Base-by-base conservation (phyloP, 495 filamentous ascomycete genomes). In the Talaromyces trachyspermus region DNA sequence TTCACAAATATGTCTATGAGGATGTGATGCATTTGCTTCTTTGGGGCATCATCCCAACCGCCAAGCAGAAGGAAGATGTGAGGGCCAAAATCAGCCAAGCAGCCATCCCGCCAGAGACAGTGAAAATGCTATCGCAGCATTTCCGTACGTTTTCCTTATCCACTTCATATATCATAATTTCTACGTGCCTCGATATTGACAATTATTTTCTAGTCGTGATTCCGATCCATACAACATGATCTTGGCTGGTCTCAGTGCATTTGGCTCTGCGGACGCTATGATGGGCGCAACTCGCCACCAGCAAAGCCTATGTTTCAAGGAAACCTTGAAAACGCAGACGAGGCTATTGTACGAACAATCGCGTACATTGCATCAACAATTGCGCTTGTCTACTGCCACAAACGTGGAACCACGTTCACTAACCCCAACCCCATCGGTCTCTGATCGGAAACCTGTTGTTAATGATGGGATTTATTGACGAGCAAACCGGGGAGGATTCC, bases 11-110 rank as follows among this genome's bases (percentile, higher is more conserved):
- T 32, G 29, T 5, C 19, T 68, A 66, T 20, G 65, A 71, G 48
- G 64, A 64, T 23, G 63, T 71, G 54, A 36, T 65, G 4, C 50
- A 68, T 50, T 53, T 71, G 0, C 49, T 69, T 7, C 44, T 69
- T 11, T 68, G 67, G 64, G 58, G 51, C 0, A 46, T 26, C 4
- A 54, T 58, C 48, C 64, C 65, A 3, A 59, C 61, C n/a, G 18
- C 10, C 10, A 7, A 2, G 2, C 52, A 68, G 25, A 49, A 49
- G 24, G 38, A 57, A n/a, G n/a, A n/a, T n/a, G n/a, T n/a, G n/a
- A n/a, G n/a, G n/a, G n/a, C n/a, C n/a, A n/a, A n/a, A n/a, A n/a
- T n/a, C n/a, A n/a, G n/a, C n/a, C n/a, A n/a, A n/a, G n/a, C n/a
- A n/a, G n/a, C n/a, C n/a, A n/a, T n/a, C n/a, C n/a, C n/a, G n/a